Conservation (phyloP, 176 grass and related monocot genomes). For the Oryza glumipatula region DNA sequence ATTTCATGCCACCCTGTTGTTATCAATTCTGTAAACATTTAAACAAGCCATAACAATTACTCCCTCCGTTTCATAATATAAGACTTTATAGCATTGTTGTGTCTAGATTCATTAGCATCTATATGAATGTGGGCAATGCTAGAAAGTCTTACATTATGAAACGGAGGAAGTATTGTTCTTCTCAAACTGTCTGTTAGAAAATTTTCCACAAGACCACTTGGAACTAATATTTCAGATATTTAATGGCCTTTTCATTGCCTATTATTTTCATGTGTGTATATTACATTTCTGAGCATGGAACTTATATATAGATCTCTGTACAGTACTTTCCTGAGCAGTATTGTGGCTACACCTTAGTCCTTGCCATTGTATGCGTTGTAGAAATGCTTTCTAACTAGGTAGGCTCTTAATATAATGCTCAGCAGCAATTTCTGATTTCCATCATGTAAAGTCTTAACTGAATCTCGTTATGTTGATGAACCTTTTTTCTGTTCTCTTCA, state of each 20-base stretch:
- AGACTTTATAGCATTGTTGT: too few species aligned
- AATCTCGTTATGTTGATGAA: not conserved
- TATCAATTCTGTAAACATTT: too few species aligned
- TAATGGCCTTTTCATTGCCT: not conserved
- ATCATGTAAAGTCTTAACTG: not conserved
- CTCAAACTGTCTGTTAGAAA: too few species aligned
- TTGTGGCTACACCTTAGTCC: not conserved
- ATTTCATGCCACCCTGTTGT: too few species aligned
- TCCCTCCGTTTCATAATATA: too few species aligned
- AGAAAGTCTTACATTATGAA: too few species aligned
- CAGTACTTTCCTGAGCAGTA: not conserved
- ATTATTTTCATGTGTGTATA: not conserved
- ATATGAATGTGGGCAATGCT: too few species aligned
- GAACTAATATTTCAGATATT: not conserved
- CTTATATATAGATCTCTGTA: not conserved
- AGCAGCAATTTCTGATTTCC: not conserved
- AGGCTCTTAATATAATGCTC: not conserved
- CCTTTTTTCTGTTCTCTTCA: not conserved
- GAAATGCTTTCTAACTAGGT: not conserved
- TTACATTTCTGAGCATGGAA: not conserved
- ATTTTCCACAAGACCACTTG: not conserved
- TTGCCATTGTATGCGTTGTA: not conserved
- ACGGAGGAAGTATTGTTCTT: too few species aligned
- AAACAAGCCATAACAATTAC: not conserved
- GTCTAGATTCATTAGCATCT: too few species aligned